Evolutionary conservation across 768 basidiomycete genomes (phyloP).

Genomic region (Clitopilus hobsonii): DNA sequence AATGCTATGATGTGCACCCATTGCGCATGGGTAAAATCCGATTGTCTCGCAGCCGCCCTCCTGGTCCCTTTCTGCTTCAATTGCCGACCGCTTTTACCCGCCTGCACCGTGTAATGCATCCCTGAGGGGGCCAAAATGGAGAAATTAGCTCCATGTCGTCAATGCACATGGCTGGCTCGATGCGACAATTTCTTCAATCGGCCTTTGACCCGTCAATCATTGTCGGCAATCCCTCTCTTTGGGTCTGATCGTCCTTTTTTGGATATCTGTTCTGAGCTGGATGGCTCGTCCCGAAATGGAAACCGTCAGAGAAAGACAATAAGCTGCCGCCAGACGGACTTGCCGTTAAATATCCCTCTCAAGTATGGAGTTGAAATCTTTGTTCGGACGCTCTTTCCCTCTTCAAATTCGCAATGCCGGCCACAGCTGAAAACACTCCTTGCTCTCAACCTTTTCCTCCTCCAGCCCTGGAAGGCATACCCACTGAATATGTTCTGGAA

Average conservation of each 20-base stretch:
- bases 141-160: background rate
- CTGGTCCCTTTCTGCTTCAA: background rate
- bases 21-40: background rate
- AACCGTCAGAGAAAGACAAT: background rate
- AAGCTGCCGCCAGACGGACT: background rate
- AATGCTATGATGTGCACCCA: background rate
- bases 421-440: constrained; percentile 28
- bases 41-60: background rate
- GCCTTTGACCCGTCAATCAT: background rate
- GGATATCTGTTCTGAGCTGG: background rate
- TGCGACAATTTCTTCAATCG: background rate
- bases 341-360: background rate
- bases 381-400: constrained; percentile 1
- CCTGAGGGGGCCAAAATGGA: background rate
- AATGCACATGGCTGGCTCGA: background rate
- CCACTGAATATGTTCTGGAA: constrained; percentile 67
- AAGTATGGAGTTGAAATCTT: background rate
- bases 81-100: background rate
- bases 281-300: background rate
- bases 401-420: constrained; percentile 1
- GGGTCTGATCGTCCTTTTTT: background rate
- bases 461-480: constrained; percentile 56
- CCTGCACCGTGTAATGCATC: background rate
- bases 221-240: background rate
- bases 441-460: constrained; percentile 62